Conservation (phyloP, 1,284 basidiomycete genomes). For the Rhodotorula sp. region DNA sequence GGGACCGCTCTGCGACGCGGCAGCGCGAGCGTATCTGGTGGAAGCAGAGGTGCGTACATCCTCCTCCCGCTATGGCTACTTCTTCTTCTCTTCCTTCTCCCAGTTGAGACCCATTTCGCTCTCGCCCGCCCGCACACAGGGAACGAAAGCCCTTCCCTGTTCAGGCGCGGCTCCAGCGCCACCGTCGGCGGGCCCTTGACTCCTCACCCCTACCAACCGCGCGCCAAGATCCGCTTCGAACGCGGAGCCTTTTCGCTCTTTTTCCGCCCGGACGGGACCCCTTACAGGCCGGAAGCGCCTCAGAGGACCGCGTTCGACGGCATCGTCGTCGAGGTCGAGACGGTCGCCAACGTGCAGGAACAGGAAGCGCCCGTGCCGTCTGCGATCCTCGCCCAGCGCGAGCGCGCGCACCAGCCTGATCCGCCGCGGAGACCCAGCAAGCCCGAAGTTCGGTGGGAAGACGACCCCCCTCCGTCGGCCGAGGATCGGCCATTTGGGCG, state of each 20-base stretch:
- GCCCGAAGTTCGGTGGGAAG: background rate
- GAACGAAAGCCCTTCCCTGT: background rate
- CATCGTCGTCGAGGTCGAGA: conserved; percentile 18
- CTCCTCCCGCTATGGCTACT: no score
- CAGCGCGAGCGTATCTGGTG: background rate
- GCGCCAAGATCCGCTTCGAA: background rate
- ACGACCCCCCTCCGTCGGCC: no score
- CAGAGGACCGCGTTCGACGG: background rate
- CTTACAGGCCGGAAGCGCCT: background rate
- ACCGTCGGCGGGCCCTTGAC: background rate
- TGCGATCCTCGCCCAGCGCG: background rate
- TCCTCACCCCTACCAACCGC: background rate
- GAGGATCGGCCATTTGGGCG: conserved; percentile 9
- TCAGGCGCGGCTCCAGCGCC: background rate
- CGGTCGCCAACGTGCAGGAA: background rate
- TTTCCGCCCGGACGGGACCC: background rate
- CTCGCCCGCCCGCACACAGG: background rate
- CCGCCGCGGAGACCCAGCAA: background rate
- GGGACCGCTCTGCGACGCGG: conserved; percentile 1
- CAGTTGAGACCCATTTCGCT: background rate
- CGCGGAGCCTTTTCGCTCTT: background rate
- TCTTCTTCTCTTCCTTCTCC: background rate
- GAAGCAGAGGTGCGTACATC: background rate
- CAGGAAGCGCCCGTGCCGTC: background rate
- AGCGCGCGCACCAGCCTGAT: background rate